Base-by-base conservation (phyloP, 2,329 filamentous ascomycete species). In the Epichloe coenophiala region DNA sequence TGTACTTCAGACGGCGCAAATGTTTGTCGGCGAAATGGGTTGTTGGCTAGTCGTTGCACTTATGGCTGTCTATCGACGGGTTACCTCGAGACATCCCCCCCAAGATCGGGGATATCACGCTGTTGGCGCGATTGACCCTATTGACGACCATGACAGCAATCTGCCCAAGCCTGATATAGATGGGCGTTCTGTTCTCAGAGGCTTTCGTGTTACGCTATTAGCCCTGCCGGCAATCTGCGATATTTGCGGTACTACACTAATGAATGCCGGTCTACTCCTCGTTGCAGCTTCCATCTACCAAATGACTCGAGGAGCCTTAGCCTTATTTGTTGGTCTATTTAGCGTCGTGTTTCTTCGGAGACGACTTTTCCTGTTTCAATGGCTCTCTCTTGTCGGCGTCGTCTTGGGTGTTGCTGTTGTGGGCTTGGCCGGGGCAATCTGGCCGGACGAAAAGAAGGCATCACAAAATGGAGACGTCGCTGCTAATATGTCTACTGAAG, bases 251-350 rank as follows among this genome's bases (percentile, higher is more conserved):
- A 98, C 93, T 4, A 98, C 93, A 3, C 77, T 97, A 50, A 97
- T 98, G 90, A 98, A 98, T 63, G 86, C 88, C 4, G 93, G 93
- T 3, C 75, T 98, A 57, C 76, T 97, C 46, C 90, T 97, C 64
- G 90, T 97, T 23, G 93, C 88, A 12, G 88, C 93, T 1, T 94
- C 88, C 54, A 96, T 98, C 62, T 98, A 96, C 69, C 93, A 98
- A 70, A 98, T 98, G 93, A 97, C 91, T 1, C 77, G 93, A 53
- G 93, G 93, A 8, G 93, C 93, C 0, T 75, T 98, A 41, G 91
- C 97, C 3, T 76, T 98, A 6, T 98, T 98, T 60, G 93, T 98
- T 19, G 93, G 93, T 0, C 71, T 97, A 0, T 96, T 98, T 70
- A 95, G 89, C 61, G 90, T 98, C 31, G 61, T 95, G 12, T 97